These are phyloP conservation scores for Castanospermum australe DNA, from an alignment of 306 rosid species.

Conservation along the genomic window DNA sequence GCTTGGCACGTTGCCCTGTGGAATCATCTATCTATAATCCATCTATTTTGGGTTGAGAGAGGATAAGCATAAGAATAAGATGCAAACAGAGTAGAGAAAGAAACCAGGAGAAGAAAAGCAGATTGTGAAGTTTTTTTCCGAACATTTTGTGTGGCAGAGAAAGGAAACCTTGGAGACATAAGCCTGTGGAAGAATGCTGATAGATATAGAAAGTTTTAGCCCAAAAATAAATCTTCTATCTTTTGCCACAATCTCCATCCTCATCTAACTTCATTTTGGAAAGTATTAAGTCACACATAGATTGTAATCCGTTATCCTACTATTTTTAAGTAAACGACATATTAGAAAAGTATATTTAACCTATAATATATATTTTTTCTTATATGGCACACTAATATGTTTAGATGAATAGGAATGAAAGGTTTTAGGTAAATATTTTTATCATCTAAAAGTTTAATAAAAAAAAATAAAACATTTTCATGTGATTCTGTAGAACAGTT, in stretches of 20 bases:
- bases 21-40: slow-evolving; percentile 51
- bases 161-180: background rate
- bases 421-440: background rate
- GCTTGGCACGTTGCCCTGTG: slow-evolving; percentile 38
- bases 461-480: too few species aligned
- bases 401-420: background rate
- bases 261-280: background rate
- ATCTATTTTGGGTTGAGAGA: slow-evolving; percentile 41
- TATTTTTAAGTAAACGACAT: too few species aligned
- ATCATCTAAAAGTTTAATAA: background rate
- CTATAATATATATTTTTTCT: too few species aligned
- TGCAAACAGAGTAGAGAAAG: background rate
- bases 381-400: background rate
- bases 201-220: background rate
- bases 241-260: background rate
- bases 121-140: background rate
- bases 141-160: background rate
- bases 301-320: background rate
- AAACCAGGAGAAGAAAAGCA: background rate
- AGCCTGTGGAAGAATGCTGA: background rate
- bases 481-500: too few species aligned
- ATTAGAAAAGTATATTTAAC: too few species aligned
- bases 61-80: slow-evolving; percentile 29
- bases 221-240: background rate
- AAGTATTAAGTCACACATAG: background rate